Percentiles rank a stretch among this genome's conserved stretches.
These are phyloP conservation scores for Diutina sp. DNA, from an alignment of 1,139 yeast genomes.

Conservation along the genomic window DNA sequence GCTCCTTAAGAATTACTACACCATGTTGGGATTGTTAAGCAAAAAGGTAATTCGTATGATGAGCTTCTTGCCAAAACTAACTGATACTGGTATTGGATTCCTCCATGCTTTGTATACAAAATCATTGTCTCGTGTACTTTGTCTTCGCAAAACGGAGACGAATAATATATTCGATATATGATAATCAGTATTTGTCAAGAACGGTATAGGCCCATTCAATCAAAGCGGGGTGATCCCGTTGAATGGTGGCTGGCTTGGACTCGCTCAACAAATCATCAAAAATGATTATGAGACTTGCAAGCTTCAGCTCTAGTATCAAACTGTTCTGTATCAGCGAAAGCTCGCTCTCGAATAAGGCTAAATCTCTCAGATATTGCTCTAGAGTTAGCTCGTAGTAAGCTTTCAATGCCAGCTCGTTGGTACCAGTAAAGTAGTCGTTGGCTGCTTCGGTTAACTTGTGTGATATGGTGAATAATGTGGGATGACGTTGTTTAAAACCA, in stretches of 20 bases:
- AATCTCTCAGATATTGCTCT: neutral
- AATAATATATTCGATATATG: too few species aligned
- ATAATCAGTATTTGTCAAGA: neutral
- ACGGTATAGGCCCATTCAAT: neutral
- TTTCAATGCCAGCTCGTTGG: neutral
- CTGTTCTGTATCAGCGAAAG: neutral
- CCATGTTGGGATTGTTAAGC: too few species aligned
- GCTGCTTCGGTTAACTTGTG: neutral
- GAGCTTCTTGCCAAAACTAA: too few species aligned
- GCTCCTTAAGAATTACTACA: too few species aligned
- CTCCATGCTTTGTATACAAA: too few species aligned
- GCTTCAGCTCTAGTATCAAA: neutral
- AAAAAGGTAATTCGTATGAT: too few species aligned
- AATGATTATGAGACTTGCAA: neutral
- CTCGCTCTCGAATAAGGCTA: neutral
- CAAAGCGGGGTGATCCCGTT: neutral
- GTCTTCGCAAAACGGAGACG: neutral
- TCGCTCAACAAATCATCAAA: neutral
- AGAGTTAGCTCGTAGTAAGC: neutral
- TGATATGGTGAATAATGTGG: neutral
- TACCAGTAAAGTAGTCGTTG: neutral
- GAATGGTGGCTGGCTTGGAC: neutral
- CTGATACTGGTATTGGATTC: too few species aligned
- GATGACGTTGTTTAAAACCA: neutral
- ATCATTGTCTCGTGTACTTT: too few species aligned